Conservation (phyloP, 208 protist species). For the Leishmania tropica region DNA sequence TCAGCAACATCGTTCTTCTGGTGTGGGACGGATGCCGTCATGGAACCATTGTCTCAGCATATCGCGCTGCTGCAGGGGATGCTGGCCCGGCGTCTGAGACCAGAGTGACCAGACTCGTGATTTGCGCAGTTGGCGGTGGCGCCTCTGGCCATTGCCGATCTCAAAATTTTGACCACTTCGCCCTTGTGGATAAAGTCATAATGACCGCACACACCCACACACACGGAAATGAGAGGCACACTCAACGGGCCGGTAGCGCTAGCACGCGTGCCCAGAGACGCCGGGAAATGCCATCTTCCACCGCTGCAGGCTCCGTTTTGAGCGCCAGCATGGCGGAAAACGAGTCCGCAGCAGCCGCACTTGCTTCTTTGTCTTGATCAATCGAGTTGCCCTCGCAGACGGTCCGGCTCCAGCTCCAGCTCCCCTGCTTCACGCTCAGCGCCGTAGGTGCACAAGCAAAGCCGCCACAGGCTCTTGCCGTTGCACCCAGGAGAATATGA, state of each 20-base stretch:
- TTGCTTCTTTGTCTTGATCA: background rate
- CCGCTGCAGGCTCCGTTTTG: background rate
- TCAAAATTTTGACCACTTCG: background rate
- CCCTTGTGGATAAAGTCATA: background rate
- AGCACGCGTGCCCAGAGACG: background rate
- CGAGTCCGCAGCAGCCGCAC: background rate
- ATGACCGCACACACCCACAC: background rate
- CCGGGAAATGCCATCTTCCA: background rate
- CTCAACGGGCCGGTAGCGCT: no score
- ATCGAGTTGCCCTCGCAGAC: background rate
- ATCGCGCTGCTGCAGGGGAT: background rate
- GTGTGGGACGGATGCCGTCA: no score
- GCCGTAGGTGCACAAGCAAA: background rate
- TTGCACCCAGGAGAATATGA: background rate
- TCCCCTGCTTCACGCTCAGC: background rate
- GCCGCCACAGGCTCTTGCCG: background rate
- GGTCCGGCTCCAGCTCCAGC: background rate
- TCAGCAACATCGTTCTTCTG: no score
- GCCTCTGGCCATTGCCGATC: background rate
- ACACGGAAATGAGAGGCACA: background rate
- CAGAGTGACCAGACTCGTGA: background rate
- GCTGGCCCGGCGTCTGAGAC: background rate
- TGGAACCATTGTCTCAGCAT: no score
- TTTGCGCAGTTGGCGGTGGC: background rate
- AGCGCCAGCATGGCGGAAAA: background rate